These are phyloP conservation scores for Epichloe gansuensis DNA, from an alignment of 2,329 filamentous ascomycete genomes.

Conservation along the genomic window DNA sequence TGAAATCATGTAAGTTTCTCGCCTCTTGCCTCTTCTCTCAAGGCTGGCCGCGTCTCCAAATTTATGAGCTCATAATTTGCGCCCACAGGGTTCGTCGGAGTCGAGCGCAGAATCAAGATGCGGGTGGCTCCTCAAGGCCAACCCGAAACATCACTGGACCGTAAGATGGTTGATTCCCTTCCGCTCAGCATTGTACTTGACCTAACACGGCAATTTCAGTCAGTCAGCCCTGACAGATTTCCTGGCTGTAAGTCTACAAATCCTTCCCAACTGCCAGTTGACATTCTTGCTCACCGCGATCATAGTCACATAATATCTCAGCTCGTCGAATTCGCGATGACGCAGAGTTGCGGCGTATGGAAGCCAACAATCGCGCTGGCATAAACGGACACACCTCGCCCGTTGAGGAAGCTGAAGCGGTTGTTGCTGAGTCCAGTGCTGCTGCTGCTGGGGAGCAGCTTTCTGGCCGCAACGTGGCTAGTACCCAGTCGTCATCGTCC, in stretches of 20 bases:
- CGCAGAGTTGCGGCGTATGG: slow-evolving; percentile 35
- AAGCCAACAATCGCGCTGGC: slow-evolving; percentile 15
- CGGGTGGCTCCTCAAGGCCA: slow-evolving; percentile 11
- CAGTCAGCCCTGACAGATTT: slow-evolving; percentile 44
- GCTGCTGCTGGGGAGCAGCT: slow-evolving; percentile 13
- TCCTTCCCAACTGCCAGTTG: neutral
- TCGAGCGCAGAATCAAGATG: slow-evolving; percentile 7
- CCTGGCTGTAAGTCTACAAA: slow-evolving; percentile 29
- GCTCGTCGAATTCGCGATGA: slow-evolving; percentile 41
- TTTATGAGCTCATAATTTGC: neutral
- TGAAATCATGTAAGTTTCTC: slow-evolving; percentile 2
- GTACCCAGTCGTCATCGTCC: slow-evolving; percentile 13
- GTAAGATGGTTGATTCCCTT: slow-evolving; percentile 15
- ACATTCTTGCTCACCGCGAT: slow-evolving; percentile 10
- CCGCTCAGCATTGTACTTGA: neutral
- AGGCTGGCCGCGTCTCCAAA: neutral
- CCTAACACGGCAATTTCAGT: slow-evolving; percentile 14
- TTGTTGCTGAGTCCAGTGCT: slow-evolving; percentile 13
- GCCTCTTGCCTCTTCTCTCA: neutral
- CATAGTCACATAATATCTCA: slow-evolving; percentile 60
- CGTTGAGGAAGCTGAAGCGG: slow-evolving; percentile 4
- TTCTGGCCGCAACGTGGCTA: slow-evolving; percentile 14
- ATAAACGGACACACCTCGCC: slow-evolving; percentile 12
- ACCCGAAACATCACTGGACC: slow-evolving; percentile 26
- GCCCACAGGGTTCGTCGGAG: slow-evolving; percentile 6